Percentiles rank a stretch among this genome's conserved stretches.
phyloP scores from a whole-genome alignment of 805 yeast species.

The Wickerhamomyces alni region DNA sequence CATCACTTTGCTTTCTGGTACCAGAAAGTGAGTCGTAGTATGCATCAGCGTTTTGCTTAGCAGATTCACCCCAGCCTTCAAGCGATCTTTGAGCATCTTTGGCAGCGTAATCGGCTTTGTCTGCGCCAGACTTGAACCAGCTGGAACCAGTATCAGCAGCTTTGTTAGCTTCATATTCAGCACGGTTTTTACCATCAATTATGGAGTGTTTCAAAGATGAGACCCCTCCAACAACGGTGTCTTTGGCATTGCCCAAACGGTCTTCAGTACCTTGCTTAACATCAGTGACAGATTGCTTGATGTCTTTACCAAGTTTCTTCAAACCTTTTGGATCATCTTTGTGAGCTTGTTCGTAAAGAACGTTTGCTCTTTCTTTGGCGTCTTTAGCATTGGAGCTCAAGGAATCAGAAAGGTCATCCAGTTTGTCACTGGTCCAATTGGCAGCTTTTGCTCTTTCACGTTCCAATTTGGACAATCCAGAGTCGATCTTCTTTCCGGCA shows the following conservation, averaged over 20 bases:
- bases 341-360: conserved; percentile 12
- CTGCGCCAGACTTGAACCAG: conserved; percentile 11
- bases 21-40: conserved; percentile 17
- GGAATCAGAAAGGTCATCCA: conserved; percentile 7
- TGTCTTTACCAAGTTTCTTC: conserved; percentile 11
- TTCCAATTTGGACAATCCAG: conserved; percentile 9
- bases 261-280: conserved; percentile 18
- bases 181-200: conserved; percentile 4
- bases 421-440: conserved; percentile 19
- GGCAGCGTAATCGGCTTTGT: conserved; percentile 25
- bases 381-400: conserved; percentile 10
- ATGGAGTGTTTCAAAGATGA: conserved; percentile 10
- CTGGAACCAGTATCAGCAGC: conserved; percentile 8
- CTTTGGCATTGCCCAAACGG: conserved; percentile 11
- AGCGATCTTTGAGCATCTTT: conserved; percentile 29
- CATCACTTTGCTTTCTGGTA: conserved; percentile 5
- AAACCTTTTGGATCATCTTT: conserved; percentile 11
- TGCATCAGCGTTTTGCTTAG: conserved; percentile 23
- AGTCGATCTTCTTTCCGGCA: conserved; percentile 16
- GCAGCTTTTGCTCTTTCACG: conserved; percentile 9
- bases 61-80: conserved; percentile 43
- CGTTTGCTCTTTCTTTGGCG: conserved; percentile 15
- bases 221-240: conserved; percentile 14
- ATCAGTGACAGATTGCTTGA: conserved; percentile 10
- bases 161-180: conserved; percentile 2